These are phyloP conservation scores for Suillus cothurnatus DNA, from an alignment of 768 basidiomycete genomes.

Conservation along the genomic window DNA sequence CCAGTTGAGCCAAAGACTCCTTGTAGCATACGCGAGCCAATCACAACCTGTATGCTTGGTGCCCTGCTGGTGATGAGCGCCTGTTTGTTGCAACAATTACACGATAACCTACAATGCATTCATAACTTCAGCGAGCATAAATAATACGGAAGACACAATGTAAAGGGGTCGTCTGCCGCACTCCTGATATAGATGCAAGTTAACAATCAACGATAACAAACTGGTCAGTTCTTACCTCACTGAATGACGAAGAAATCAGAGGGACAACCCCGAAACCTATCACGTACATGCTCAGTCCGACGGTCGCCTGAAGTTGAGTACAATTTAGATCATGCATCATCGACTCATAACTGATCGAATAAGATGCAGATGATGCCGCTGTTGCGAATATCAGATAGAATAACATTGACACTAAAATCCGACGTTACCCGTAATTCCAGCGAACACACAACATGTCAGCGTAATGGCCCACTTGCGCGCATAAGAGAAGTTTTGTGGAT, in stretches of 20 bases:
- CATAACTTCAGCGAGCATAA: slow-evolving; percentile 50
- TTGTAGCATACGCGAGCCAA: slow-evolving; percentile 58
- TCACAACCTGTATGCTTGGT: slow-evolving; percentile 53
- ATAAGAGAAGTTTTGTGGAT: slow-evolving; percentile 36
- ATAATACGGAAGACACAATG: slow-evolving; percentile 48
- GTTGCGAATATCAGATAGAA: slow-evolving; percentile 2
- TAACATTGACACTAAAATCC: neutral
- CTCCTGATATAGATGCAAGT: slow-evolving; percentile 40
- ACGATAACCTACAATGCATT: slow-evolving; percentile 20
- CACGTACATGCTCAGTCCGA: slow-evolving; percentile 50
- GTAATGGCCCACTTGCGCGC: slow-evolving; percentile 39
- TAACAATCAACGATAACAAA: neutral
- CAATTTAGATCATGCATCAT: slow-evolving; percentile 50
- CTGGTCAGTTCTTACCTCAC: slow-evolving; percentile 42
- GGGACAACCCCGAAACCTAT: slow-evolving; percentile 62
- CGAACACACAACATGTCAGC: slow-evolving; percentile 21
- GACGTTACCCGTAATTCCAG: slow-evolving; percentile 18
- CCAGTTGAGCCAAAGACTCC: slow-evolving; percentile 68
- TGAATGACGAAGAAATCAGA: slow-evolving; percentile 61
- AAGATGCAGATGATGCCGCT: slow-evolving; percentile 52
- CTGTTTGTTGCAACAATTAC: neutral
- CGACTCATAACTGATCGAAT: slow-evolving; percentile 51
- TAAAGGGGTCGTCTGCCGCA: slow-evolving; percentile 63
- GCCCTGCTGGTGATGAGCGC: slow-evolving; percentile 26
- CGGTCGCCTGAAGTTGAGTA: slow-evolving; percentile 42